Conservation (phyloP, 306 rosid species). For the Cucumis melo region DNA sequence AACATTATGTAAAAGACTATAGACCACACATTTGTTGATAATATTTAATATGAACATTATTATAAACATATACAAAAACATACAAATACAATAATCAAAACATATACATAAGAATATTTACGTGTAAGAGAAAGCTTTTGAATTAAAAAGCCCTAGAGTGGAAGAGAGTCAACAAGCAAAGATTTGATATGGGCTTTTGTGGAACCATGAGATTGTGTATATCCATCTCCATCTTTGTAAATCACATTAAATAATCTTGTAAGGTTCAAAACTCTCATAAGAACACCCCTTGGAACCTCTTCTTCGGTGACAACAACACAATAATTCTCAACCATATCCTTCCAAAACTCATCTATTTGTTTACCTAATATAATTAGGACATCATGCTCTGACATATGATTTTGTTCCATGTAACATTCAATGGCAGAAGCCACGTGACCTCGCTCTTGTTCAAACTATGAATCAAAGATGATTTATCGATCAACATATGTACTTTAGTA, state of each 20-base stretch:
- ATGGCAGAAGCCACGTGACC: constrained; percentile 18
- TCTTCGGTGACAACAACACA: not conserved
- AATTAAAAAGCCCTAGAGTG: not conserved
- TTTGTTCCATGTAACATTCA: constrained; percentile 33
- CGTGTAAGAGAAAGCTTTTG: not conserved
- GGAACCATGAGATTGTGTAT: constrained; percentile 11
- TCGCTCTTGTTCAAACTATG: constrained; percentile 24
- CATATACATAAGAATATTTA: no score
- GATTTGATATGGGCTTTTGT: constrained; percentile 9
- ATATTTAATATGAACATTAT: no score
- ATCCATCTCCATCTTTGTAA: constrained; percentile 21
- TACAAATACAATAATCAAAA: no score
- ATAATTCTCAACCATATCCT: constrained; percentile 30
- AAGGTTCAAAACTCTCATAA: constrained; percentile 21
- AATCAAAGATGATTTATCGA: no score
- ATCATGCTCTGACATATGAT: constrained; percentile 4
- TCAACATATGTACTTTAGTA: no score
- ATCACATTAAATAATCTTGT: constrained; percentile 15
- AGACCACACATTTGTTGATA: no score
- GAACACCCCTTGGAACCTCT: constrained; percentile 14
- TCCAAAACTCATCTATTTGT: constrained; percentile 15
- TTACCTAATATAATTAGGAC: not conserved
- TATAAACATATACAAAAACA: no score
- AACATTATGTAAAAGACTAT: no score
- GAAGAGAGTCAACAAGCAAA: constrained; percentile 15